Evolutionary conservation across 2,329 filamentous ascomycete species (phyloP), one percentile per base, ranked within the genome.

Genomic region (Sodiomyces alkalinus): DNA sequence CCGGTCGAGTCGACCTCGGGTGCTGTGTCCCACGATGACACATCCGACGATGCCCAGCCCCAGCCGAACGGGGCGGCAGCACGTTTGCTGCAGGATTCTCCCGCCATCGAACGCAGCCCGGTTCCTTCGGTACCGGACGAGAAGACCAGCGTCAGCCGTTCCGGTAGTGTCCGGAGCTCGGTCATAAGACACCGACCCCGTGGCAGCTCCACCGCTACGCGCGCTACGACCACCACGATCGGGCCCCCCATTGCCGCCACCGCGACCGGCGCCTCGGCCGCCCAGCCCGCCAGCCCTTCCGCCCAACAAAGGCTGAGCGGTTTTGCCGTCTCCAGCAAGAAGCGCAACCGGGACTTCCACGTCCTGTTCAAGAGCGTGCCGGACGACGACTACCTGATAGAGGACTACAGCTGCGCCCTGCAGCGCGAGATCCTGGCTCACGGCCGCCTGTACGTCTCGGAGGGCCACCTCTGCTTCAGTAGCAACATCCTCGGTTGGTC

Each of bases 401-500:
- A 98, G 48, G 90, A 98, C 51, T 98, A 96, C 52, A 94, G 90
- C 51, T 94, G 90, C 49, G 90, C 90, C 4, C 53, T 98, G 33
- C 90, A 98, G 52, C 74, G 86, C 39, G 92, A 98, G 47, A 98
- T 98, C 35, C 68, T 98, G 19, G 74, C 92, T 6, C 90, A 94
- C 41, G 90, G 90, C 5, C 72, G 90, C 22, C 66, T 98, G 10
- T 98, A 98, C 46, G 82, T 98, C 22, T 96, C 90, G 0, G 90
- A 98, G 55, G 86, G 87, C 8, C 87, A 98, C 48, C 73, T 98
- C 26, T 98, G 90, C 59, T 98, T 98, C 55, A 94, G 86, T 45
- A 96, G 90, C 60, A 98, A 98, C 48, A 98, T 98, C 39, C 70
- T 98, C 26, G 90, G 90, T 30, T 98, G 90, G 90, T 80, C 92